A percentile compares a stretch with the other conserved stretches of the same genome.
Conservation (phyloP, 2,329 filamentous ascomycete genomes). For the Beauveria scarabaeidicola region DNA sequence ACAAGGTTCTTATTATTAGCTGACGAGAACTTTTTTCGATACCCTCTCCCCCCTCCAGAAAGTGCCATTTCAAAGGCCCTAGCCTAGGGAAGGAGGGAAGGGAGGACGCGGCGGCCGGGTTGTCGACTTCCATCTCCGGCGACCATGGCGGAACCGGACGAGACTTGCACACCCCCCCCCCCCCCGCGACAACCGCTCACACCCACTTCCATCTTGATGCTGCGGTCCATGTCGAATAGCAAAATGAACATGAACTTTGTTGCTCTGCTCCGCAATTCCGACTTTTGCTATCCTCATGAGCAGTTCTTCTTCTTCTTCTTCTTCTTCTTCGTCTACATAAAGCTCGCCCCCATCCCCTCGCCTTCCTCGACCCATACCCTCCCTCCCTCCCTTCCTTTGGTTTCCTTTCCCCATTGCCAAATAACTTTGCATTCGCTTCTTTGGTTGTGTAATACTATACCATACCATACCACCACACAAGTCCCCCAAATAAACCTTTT, state of each 20-base stretch:
- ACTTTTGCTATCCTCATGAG: not conserved
- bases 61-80: too few relatives aligned
- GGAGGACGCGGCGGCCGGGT: too few relatives aligned
- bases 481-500: not conserved
- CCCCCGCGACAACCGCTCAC: not conserved
- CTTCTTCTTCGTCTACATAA: slow-evolving; percentile 21
- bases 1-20: not conserved
- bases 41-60: not conserved
- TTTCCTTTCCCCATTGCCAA: slow-evolving; percentile 18
- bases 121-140: not conserved
- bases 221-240: not conserved
- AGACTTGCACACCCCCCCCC: not conserved
- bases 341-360: slow-evolving; percentile 15
- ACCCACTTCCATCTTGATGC: not conserved
- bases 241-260: not conserved
- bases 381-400: slow-evolving; percentile 13
- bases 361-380: slow-evolving; percentile 11
- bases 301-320: too few relatives aligned
- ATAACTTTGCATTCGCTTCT: slow-evolving; percentile 24
- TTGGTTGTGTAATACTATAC: too few relatives aligned
- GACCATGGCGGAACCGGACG: not conserved
- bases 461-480: slow-evolving; percentile 11
- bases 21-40: not conserved
- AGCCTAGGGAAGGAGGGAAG: too few relatives aligned
- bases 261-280: not conserved